A percentile compares a stretch with the other conserved stretches of the same genome.
Evolutionary conservation across 202 grass and related monocot genomes (phyloP).

Genomic region (Dendrocalamus latiflorus): DNA sequence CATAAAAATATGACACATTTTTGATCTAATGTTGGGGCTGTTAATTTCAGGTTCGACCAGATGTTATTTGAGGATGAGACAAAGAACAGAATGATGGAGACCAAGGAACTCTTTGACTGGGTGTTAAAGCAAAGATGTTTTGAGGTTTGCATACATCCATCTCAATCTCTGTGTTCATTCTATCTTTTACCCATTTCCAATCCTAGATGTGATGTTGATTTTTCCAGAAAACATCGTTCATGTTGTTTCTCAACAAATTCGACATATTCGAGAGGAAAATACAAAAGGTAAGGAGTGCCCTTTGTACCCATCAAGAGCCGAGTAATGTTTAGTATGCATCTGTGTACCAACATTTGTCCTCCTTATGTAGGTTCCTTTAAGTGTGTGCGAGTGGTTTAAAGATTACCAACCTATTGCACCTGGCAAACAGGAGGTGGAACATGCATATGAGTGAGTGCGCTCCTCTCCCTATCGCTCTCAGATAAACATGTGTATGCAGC

Average conservation of each 20-base stretch:
- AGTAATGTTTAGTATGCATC: not conserved
- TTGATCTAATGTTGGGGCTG: not conserved
- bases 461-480: not conserved
- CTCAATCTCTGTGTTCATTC: not conserved
- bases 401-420: conserved; percentile 78
- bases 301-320: not conserved
- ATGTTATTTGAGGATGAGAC: conserved; percentile 90
- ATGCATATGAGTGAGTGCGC: conserved; percentile 86
- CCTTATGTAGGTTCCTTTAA: conserved; percentile 72
- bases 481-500: not conserved
- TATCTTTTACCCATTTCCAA: not conserved
- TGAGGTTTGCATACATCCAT: conserved; percentile 45
- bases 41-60: conserved; percentile 76
- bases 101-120: conserved; percentile 97
- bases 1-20: not conserved
- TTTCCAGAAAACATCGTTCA: conserved; percentile 94
- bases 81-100: conserved; percentile 96
- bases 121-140: conserved; percentile 94
- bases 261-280: conserved; percentile 98
- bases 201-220: not conserved
- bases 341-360: not conserved
- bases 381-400: conserved; percentile 94
- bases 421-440: conserved; percentile 92
- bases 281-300: conserved; percentile 53
- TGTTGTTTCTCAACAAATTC: conserved; percentile 97